Conservation (phyloP, 108 stramenopile species). For the Cyclotella choctawhatcheeana region DNA sequence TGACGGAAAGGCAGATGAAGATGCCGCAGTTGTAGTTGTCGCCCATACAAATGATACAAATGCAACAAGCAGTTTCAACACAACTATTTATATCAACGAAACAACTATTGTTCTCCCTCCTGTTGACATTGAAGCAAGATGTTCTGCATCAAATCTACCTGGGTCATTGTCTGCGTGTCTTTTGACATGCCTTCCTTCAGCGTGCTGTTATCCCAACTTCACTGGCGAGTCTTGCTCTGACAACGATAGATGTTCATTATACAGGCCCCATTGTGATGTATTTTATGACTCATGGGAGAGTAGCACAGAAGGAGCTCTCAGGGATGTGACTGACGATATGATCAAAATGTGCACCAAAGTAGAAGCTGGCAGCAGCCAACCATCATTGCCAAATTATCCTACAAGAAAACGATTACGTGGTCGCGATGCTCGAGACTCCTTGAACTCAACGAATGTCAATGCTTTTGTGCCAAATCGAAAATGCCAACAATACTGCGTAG, state of each 20-base stretch:
- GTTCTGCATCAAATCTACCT: slow-evolving; percentile 39
- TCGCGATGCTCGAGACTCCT: background rate
- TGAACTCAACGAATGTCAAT: background rate
- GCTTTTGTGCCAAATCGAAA: background rate
- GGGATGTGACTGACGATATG: slow-evolving; percentile 3
- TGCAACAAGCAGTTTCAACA: background rate
- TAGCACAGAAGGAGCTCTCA: slow-evolving; percentile 27
- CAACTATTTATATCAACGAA: background rate
- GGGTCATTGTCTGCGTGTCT: slow-evolving; percentile 27
- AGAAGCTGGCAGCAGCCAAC: background rate
- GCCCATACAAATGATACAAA: background rate
- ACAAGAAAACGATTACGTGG: background rate
- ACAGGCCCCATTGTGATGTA: slow-evolving; percentile 35
- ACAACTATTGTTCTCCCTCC: slow-evolving; percentile 12
- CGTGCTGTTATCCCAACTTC: slow-evolving; percentile 25
- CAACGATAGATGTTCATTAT: slow-evolving; percentile 6
- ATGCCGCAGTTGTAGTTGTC: background rate
- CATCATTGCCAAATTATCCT: background rate
- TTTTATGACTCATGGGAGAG: slow-evolving; percentile 29
- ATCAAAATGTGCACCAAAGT: slow-evolving; percentile 5
- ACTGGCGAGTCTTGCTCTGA: slow-evolving; percentile 9
- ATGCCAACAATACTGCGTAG: background rate
- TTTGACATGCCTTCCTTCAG: slow-evolving; percentile 20
- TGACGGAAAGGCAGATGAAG: background rate
- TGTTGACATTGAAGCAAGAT: slow-evolving; percentile 27